Percentiles rank a stretch among this genome's conserved stretches.
These are phyloP conservation scores for Cymbopogon citratus DNA, from an alignment of 176 grass and related monocot species.

Conservation along the genomic window DNA sequence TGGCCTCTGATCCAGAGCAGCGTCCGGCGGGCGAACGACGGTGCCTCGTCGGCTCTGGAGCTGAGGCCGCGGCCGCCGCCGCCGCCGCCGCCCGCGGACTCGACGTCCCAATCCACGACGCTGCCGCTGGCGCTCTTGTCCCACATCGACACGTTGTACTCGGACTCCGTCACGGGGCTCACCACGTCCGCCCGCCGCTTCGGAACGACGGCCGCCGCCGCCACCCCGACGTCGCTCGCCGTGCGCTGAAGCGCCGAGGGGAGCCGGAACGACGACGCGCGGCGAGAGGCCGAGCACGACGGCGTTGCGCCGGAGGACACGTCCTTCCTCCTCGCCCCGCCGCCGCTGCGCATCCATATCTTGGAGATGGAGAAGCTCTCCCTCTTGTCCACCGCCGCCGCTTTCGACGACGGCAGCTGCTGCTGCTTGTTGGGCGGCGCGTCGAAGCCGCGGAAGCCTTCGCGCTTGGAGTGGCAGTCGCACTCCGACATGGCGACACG, in stretches of 20 bases:
- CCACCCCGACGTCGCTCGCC: slow-evolving; percentile 27
- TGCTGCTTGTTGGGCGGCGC: neutral
- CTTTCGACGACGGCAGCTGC: neutral
- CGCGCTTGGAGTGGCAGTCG: slow-evolving; percentile 78
- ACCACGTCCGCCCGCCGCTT: slow-evolving; percentile 45
- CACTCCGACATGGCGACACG: slow-evolving; percentile 77
- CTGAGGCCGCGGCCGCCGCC: neutral
- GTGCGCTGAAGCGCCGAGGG: slow-evolving; percentile 38
- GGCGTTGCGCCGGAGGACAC: neutral
- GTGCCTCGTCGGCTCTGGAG: slow-evolving; percentile 76
- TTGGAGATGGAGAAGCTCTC: slow-evolving; percentile 93
- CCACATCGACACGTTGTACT: slow-evolving; percentile 71
- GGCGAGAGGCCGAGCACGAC: slow-evolving; percentile 36
- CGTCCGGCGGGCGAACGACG: slow-evolving; percentile 87
- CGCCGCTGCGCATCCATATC: slow-evolving; percentile 61
- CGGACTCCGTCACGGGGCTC: slow-evolving; percentile 62
- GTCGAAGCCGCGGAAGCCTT: slow-evolving; percentile 63
- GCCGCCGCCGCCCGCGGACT: slow-evolving; percentile 21
- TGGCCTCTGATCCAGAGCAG: slow-evolving; percentile 84
- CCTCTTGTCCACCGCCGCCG: slow-evolving; percentile 22
- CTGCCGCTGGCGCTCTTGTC: slow-evolving; percentile 61
- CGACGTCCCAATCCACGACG: slow-evolving; percentile 61
- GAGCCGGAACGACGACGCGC: slow-evolving; percentile 59
- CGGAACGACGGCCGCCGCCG: neutral
- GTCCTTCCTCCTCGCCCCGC: slow-evolving; percentile 40